A percentile compares a stretch with the other conserved stretches of the same genome.
phyloP scores from a whole-genome alignment of 2,329 filamentous ascomycete species.

The Clarireedia sp. region DNA sequence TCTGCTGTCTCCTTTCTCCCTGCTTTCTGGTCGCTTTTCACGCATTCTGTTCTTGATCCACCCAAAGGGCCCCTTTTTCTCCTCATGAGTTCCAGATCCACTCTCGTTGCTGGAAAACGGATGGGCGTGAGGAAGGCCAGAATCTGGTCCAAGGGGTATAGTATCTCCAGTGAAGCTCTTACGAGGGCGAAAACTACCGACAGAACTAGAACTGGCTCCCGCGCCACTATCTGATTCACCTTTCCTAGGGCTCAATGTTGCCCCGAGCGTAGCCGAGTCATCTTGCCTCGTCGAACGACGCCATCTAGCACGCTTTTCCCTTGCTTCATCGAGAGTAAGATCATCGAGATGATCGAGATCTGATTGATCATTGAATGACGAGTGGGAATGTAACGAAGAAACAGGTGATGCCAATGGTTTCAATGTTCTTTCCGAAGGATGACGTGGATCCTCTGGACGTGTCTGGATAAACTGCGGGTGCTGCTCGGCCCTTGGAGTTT shows the following conservation, averaged over 20 bases:
- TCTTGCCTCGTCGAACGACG: conserved; percentile 61
- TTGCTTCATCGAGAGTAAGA: conserved; percentile 40
- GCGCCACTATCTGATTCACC: conserved; percentile 54
- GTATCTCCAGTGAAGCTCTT: conserved; percentile 39
- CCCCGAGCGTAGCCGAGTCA: conserved; percentile 35
- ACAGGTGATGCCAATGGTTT: conserved; percentile 66
- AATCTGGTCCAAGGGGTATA: conserved; percentile 27
- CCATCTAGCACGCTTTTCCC: conserved; percentile 65
- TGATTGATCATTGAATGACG: conserved; percentile 69
- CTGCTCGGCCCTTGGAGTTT: conserved; percentile 22
- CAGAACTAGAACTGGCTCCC: conserved; percentile 58
- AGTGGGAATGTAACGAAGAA: conserved; percentile 59
- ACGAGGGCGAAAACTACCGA: conserved; percentile 50
- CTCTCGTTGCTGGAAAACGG: conserved; percentile 30
- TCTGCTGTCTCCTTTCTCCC: conserved; percentile 24
- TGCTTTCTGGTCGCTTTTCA: conserved; percentile 37
- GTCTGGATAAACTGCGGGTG: conserved; percentile 13
- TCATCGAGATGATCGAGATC: conserved; percentile 71
- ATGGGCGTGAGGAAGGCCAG: conserved; percentile 19
- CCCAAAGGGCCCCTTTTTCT: conserved; percentile 51
- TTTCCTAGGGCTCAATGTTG: conserved; percentile 36
- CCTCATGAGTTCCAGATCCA: conserved; percentile 19
- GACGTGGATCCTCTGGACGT: conserved; percentile 19
- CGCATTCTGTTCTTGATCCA: conserved; percentile 59
- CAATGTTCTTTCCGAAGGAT: conserved; percentile 34